Base-by-base conservation (phyloP, 805 yeast species). In the Teunomyces atbi region DNA sequence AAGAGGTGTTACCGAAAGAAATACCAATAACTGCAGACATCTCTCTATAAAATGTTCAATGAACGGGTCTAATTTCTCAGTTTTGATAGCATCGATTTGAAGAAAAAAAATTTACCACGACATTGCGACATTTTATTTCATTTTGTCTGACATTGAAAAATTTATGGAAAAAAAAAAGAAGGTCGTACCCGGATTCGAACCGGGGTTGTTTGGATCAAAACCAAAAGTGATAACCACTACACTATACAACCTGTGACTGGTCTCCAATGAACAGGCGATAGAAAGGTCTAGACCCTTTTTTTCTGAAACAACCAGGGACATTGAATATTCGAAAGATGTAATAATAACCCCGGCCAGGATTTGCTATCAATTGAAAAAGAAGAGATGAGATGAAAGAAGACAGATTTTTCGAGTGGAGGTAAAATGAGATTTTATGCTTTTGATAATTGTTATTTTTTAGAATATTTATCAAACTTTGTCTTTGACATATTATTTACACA, bases 1-100 rank as follows among this genome's bases (percentile, higher is more conserved):
- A 86, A 50, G 96, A 82, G 41, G 96, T 86, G 81, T 94, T 94
- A 68, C 99, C 99, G 68, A 94, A 92, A 36, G 97, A 84, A 66
- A 94, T 81, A 71, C 99, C 99, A 68, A 94, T 87, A 57, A 89
- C 87, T 58, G 71, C 63, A 45, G 73, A 66, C 74, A 69, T 69
- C 44, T 35, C 50, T 36, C 42, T 39, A 39, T 39, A 32, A 23
- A 29, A 29, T 41, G 32, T 41, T 41, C 30, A 29, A 26, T 27
- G 15, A 10, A 37, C 33, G 10, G 26, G 20, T 23, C 42, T 35
- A 3, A 20, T n/a, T 21, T 20, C 15, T 11, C 10, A 21, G 21
- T 32, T 18, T 35, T 20, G 7, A 34, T 23, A 15, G 32, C 30
- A 38, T 38, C 32, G 41, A 38, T 26, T 38, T 27, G 32, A 38